These are phyloP conservation scores for Catunica adiposa DNA, from an alignment of 2,329 filamentous ascomycete genomes.

Conservation along the genomic window DNA sequence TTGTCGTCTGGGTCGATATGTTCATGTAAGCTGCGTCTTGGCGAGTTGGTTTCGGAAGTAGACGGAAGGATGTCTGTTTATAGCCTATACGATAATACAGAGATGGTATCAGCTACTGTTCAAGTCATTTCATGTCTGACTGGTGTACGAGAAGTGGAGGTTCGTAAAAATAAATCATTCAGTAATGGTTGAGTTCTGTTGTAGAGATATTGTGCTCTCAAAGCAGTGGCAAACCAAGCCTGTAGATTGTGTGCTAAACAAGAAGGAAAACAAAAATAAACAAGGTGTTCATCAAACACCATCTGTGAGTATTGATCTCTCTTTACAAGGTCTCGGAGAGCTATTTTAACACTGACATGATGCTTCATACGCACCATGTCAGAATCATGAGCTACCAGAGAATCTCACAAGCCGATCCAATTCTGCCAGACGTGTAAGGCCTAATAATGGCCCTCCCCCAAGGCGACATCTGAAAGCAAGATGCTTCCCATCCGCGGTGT, in stretches of 20 bases:
- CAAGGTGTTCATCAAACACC: slow-evolving; percentile 4
- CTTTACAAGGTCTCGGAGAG: background rate
- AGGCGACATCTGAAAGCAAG: background rate
- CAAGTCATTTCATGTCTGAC: background rate
- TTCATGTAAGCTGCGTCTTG: background rate
- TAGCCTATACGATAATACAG: slow-evolving; percentile 4
- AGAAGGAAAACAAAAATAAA: slow-evolving; percentile 2
- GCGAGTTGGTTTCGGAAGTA: background rate
- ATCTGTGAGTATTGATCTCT: background rate
- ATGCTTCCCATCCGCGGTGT: too few relatives aligned
- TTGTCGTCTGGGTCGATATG: background rate
- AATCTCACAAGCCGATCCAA: background rate
- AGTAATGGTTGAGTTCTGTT: background rate
- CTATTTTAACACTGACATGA: background rate
- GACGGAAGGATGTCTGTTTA: background rate
- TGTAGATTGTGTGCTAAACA: background rate
- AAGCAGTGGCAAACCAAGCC: background rate
- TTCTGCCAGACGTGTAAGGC: background rate
- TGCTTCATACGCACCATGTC: background rate
- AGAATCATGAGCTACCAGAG: background rate
- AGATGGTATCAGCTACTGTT: slow-evolving; percentile 7
- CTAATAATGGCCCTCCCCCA: background rate
- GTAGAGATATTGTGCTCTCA: background rate
- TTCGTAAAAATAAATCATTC: background rate
- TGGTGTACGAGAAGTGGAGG: background rate